A percentile compares a stretch with the other conserved stretches of the same genome.
phyloP scores from a whole-genome alignment of 169 alveolate genomes.

The Plasmodium yoelii region DNA sequence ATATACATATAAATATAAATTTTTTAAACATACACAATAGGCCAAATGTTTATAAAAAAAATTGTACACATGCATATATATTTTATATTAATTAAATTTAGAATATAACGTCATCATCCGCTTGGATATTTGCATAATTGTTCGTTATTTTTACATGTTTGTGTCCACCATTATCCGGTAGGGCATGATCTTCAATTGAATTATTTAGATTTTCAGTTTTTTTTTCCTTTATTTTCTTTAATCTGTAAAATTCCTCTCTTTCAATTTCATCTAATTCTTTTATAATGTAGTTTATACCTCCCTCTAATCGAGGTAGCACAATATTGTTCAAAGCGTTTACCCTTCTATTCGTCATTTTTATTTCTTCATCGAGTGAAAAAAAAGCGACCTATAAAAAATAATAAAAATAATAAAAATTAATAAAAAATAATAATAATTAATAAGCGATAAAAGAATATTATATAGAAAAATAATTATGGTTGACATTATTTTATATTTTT shows the following conservation, averaged over 20 bases:
- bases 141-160: constrained; percentile 21
- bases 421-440: constrained; percentile 76
- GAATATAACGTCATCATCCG: constrained; percentile 74
- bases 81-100: constrained; percentile 8
- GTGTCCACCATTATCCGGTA: constrained; percentile 27
- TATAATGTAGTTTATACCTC: constrained; percentile 92
- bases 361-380: constrained; percentile 95
- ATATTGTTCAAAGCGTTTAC: constrained; percentile 97
- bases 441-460: not conserved
- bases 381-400: constrained; percentile 87
- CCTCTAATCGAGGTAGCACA: constrained; percentile 94
- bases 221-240: constrained; percentile 75
- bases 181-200: constrained; percentile 14
- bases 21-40: not conserved
- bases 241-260: constrained; percentile 94
- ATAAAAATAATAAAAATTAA: constrained; percentile 20
- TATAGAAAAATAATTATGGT: not conserved
- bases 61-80: not conserved
- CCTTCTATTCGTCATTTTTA: constrained; percentile 96
- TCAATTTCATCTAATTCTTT: constrained; percentile 96
- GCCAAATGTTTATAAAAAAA: not conserved
- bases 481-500: not conserved
- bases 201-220: constrained; percentile 56
- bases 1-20: not conserved
- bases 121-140: constrained; percentile 28